A percentile compares a stretch with the other conserved stretches of the same genome.
Conservation (phyloP, 2,329 filamentous ascomycete genomes). For the Metarhizium brunneum region DNA sequence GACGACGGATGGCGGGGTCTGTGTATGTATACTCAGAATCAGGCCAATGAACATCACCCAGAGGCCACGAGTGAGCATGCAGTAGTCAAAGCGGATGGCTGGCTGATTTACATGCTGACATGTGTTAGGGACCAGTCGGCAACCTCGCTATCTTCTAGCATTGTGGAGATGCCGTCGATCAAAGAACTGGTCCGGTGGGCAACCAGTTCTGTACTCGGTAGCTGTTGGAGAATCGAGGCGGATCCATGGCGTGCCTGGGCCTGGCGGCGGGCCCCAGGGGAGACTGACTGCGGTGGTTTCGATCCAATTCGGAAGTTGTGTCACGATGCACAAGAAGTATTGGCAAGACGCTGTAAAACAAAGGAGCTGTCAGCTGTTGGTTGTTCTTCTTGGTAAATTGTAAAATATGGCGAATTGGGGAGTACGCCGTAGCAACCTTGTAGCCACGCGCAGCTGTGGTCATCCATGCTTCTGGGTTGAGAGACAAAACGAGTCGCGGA, state of each 20-base stretch:
- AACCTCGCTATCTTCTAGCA: not conserved
- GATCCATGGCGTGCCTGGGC: slow-evolving; percentile 6
- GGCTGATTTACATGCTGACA: not conserved
- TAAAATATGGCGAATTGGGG: too few species aligned
- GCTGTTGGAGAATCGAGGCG: too few species aligned
- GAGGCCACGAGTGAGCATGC: not conserved
- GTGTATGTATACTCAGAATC: too few species aligned
- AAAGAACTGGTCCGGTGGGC: not conserved
- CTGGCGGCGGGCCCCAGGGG: not conserved
- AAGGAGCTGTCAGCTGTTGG: too few species aligned
- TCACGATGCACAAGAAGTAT: not conserved
- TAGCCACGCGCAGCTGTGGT: too few species aligned
- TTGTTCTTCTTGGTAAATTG: too few species aligned
- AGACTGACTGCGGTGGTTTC: not conserved
- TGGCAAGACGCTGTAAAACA: not conserved
- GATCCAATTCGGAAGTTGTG: not conserved
- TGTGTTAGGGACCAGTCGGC: not conserved
- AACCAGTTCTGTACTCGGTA: not conserved
- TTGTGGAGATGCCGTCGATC: slow-evolving; percentile 3
- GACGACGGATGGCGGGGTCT: not conserved
- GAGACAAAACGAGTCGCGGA: too few species aligned
- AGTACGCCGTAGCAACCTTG: too few species aligned
- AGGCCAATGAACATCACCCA: too few species aligned
- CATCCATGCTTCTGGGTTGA: too few species aligned
- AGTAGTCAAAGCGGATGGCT: not conserved